A percentile compares a stretch with the other conserved stretches of the same genome.
phyloP scores from a whole-genome alignment of 2,329 filamentous ascomycete species.

The Tolypocladium amazonense region DNA sequence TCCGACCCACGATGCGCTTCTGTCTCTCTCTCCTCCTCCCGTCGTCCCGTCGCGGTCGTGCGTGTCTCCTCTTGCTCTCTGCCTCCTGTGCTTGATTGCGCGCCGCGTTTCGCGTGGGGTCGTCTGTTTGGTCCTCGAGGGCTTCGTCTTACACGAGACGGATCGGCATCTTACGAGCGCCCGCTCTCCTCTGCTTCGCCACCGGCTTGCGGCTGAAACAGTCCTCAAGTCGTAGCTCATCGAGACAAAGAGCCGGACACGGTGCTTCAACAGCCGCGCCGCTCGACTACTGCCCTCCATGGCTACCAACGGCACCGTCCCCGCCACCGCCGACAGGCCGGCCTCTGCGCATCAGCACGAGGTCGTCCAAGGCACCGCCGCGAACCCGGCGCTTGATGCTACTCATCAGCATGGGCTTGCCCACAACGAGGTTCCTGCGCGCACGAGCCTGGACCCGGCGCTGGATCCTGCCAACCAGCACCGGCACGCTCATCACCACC shows the following conservation, averaged over 20 bases:
- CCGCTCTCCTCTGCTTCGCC: no score
- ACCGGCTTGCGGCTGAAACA: neutral
- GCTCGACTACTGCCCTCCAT: neutral
- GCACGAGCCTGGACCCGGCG: conserved; percentile 17
- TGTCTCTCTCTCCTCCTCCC: neutral
- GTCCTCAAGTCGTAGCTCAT: neutral
- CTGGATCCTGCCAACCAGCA: conserved; percentile 30
- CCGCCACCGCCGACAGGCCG: neutral
- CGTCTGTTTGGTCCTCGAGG: neutral
- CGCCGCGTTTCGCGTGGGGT: neutral
- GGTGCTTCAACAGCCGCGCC: neutral
- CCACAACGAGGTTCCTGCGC: conserved; percentile 14
- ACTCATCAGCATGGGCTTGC: conserved; percentile 31
- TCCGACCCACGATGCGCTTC: neutral
- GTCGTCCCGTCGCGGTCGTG: neutral
- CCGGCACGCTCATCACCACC: conserved; percentile 30
- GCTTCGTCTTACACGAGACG: neutral
- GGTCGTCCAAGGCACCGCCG: conserved; percentile 7
- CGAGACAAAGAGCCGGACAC: neutral
- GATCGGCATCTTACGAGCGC: no score
- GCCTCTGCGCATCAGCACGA: neutral
- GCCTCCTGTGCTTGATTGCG: neutral
- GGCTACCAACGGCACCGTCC: neutral
- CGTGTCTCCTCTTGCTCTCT: neutral
- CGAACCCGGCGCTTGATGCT: conserved; percentile 23